Evolutionary conservation across 108 stramenopile species (phyloP).

Genomic region (Heterococcus sp.): DNA sequence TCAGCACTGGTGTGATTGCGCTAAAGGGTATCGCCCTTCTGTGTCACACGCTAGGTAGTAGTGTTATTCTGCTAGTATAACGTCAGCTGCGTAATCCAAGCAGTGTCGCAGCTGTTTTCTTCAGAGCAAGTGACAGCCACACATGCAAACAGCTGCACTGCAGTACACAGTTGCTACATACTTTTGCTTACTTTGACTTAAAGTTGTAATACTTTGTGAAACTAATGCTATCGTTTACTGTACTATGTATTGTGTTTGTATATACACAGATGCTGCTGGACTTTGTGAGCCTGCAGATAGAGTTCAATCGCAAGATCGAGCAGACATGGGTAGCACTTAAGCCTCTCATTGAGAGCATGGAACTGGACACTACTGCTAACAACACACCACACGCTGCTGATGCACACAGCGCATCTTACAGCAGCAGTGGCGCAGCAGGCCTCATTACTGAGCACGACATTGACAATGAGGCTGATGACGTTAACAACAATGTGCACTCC

Average conservation of each 20-base stretch:
- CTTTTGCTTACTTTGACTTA: not conserved
- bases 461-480: too few relatives aligned
- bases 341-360: constrained; percentile 72
- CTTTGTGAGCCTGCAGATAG: constrained; percentile 82
- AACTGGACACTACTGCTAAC: constrained; percentile 20
- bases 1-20: too few relatives aligned
- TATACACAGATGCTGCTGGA: constrained; percentile 64
- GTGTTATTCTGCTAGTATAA: too few relatives aligned
- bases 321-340: constrained; percentile 81
- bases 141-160: not conserved
- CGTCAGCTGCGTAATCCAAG: too few relatives aligned
- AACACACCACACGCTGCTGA: too few relatives aligned
- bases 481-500: too few relatives aligned
- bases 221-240: not conserved
- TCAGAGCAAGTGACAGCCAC: not conserved
- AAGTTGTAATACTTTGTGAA: not conserved
- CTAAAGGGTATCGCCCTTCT: too few relatives aligned
- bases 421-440: too few relatives aligned
- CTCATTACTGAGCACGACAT: too few relatives aligned
- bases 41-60: too few relatives aligned
- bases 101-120: not conserved
- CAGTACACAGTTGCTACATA: not conserved
- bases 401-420: too few relatives aligned
- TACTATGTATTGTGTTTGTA: not conserved
- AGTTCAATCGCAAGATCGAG: constrained; percentile 86